These are phyloP conservation scores for Prototheca wickerhamii DNA, from an alignment of 163 green algal species.

Conservation along the genomic window DNA sequence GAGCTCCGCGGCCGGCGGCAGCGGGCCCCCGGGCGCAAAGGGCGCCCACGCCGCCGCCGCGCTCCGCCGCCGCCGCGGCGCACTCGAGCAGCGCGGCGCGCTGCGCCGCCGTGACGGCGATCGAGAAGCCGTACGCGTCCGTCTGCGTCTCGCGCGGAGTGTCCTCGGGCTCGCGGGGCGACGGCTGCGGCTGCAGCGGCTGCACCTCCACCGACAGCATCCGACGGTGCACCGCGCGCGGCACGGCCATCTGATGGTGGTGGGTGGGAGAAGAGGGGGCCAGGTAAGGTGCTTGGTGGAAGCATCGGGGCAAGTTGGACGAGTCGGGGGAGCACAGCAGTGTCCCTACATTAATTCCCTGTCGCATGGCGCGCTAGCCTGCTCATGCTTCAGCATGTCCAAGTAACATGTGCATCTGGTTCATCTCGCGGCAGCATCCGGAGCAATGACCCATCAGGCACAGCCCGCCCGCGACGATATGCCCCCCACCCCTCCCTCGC, in stretches of 20 bases:
- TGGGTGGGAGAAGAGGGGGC: background rate
- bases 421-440: too few relatives aligned
- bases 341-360: too few relatives aligned
- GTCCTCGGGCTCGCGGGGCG: background rate
- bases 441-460: too few relatives aligned
- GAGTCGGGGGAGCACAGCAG: too few relatives aligned
- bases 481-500: too few relatives aligned
- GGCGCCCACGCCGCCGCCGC: background rate
- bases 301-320: too few relatives aligned
- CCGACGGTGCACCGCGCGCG: background rate
- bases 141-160: background rate
- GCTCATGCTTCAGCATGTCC: too few relatives aligned
- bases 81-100: background rate
- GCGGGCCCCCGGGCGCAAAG: background rate
- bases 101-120: background rate
- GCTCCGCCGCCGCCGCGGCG: background rate
- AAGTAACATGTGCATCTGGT: too few relatives aligned
- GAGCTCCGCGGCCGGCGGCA: constrained; percentile 27
- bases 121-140: background rate
- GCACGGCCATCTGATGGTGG: background rate
- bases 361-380: too few relatives aligned
- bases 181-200: background rate
- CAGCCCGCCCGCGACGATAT: too few relatives aligned
- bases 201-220: background rate
- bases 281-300: too few relatives aligned